These are phyloP conservation scores for Colletotrichum cereale DNA, from an alignment of 2,329 filamentous ascomycete species.

Conservation along the genomic window DNA sequence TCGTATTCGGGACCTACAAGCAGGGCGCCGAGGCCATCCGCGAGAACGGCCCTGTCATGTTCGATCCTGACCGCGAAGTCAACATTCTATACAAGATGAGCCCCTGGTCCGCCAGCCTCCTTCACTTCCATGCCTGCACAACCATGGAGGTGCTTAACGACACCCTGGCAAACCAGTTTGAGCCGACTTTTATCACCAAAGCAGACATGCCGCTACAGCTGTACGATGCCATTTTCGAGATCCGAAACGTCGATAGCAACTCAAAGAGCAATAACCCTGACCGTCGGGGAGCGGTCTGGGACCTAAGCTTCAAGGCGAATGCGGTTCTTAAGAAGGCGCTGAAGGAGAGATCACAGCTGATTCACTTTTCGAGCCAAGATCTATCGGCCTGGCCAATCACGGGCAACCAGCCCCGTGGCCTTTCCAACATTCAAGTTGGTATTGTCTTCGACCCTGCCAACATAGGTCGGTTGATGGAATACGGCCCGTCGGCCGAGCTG, in stretches of 20 bases:
- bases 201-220: constrained; percentile 66
- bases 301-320: constrained; percentile 70
- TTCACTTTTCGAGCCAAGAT: constrained; percentile 67
- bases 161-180: constrained; percentile 82
- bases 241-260: constrained; percentile 49
- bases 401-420: constrained; percentile 1
- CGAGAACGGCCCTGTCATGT: constrained; percentile 75
- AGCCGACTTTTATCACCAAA: constrained; percentile 82
- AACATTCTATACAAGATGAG: constrained; percentile 95
- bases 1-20: constrained; percentile 63
- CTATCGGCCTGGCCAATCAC: constrained; percentile 61
- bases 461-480: constrained; percentile 82
- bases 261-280: constrained; percentile 50
- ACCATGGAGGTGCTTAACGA: constrained; percentile 83
- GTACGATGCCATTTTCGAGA: constrained; percentile 63
- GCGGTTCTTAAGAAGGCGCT: constrained; percentile 77
- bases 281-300: constrained; percentile 57
- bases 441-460: constrained; percentile 80
- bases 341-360: constrained; percentile 77
- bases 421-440: constrained; percentile 68
- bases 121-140: constrained; percentile 80
- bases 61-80: constrained; percentile 78
- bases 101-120: constrained; percentile 80
- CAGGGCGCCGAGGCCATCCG: constrained; percentile 56
- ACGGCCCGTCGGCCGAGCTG: constrained; percentile 87